Base-by-base conservation (phyloP, 2,329 filamentous ascomycete genomes). In the Arthrobotrys musiformis region DNA sequence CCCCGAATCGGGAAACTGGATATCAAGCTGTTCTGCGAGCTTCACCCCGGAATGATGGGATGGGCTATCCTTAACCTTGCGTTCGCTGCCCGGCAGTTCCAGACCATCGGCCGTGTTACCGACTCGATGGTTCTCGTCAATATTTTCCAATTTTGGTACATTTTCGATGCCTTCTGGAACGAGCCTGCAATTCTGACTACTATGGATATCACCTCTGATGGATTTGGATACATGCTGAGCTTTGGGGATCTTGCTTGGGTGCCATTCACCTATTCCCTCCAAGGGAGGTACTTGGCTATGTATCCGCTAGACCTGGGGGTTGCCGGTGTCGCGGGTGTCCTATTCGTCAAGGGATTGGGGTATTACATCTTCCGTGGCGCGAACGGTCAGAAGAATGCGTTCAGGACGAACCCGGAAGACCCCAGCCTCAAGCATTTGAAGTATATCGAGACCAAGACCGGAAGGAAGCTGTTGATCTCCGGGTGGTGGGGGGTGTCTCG, bases 161-260 rank as follows among this genome's bases (percentile, higher is more conserved):
- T 93, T 4, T 85, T 97, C 37, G 94, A 98, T 82, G 90, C 90
- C 6, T 89, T 93, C 79, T 93, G 90, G 86, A 95, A 94, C 88
- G 94, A 98, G 83, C 88, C 92, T 0, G 91, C 93, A 1, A 91
- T 97, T 78, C 85, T 97, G 79, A 97, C 94, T 0, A 97, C 93
- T 33, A 97, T 98, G 85, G 94, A 98, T 82, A 91, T 97, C 79
- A 97, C 91, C 62, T 92, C 90, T 46, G 94, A 98, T 81, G 94
- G 94, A 4, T 97, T 98, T 80, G 94, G 94, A 64, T 93, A 93
- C 85, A 98, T 98, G 94, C 87, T 98, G 35, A 87, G 92, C 1
- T 97, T 97, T 82, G 94, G 93, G 69, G 94, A 98, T 81, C 87
- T 97, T 4, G 92, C 92, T 78, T 98, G 94, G 94, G 88, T 97